Conservation (phyloP, 306 rosid species). For the Sicyos baderoa region DNA sequence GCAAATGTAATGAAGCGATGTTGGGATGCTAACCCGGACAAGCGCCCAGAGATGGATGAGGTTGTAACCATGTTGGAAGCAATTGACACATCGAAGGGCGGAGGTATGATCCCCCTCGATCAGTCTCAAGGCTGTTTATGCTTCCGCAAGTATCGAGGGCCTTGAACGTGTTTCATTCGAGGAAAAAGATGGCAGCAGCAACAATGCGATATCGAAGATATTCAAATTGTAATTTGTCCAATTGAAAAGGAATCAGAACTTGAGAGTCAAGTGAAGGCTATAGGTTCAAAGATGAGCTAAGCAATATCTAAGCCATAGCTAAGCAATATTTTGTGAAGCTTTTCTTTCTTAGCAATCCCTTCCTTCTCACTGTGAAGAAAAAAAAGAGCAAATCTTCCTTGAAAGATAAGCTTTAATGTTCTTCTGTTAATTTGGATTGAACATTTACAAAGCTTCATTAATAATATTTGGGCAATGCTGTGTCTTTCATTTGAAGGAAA, state of each 20-base stretch:
- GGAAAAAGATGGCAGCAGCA: conserved; percentile 10
- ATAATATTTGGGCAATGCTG: conserved; percentile 13
- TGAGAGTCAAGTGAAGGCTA: conserved; percentile 29
- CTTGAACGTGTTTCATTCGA: conserved; percentile 36
- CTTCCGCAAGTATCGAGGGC: conserved; percentile 78
- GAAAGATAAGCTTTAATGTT: conserved; percentile 1
- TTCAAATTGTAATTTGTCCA: conserved; percentile 41
- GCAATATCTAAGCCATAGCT: conserved; percentile 16
- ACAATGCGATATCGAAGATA: conserved; percentile 11
- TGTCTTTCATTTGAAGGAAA: neutral
- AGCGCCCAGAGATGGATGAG: conserved; percentile 95
- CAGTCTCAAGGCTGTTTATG: conserved; percentile 83
- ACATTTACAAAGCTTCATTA: conserved; percentile 12
- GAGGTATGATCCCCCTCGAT: conserved; percentile 93
- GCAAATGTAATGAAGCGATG: conserved; percentile 99
- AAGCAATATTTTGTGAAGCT: conserved; percentile 49
- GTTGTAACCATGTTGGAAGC: conserved; percentile 86
- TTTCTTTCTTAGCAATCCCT: conserved; percentile 22
- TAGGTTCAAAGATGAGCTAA: conserved; percentile 31
- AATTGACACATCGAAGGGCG: conserved; percentile 88
- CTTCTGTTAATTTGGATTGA: conserved; percentile 10
- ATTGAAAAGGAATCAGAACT: conserved; percentile 28
- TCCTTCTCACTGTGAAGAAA: conserved; percentile 20
- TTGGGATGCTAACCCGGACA: conserved; percentile 96
- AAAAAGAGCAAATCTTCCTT: neutral